Percentiles rank a stretch among this genome's conserved stretches.
Conservation (phyloP, 352 stramenopile species). For the Phytophthora sp. region DNA sequence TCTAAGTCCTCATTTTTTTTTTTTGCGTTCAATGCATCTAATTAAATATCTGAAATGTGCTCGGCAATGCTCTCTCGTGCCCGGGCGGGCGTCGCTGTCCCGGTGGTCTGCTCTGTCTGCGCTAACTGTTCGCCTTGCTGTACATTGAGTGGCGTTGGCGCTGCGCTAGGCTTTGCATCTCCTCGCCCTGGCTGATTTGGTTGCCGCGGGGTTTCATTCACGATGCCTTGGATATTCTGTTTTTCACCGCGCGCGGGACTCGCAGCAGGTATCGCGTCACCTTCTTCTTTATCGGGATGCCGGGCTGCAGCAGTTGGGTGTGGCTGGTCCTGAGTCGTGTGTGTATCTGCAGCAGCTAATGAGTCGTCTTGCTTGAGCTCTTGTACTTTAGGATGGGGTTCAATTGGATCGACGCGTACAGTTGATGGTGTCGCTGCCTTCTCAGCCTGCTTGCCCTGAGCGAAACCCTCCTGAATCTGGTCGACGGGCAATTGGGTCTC, state of each 20-base stretch:
- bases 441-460: not conserved
- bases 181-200: not conserved
- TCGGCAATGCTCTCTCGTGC: not conserved
- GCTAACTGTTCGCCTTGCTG: not conserved
- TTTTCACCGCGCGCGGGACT: conserved; percentile 9
- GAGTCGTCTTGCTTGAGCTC: not conserved
- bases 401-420: not conserved
- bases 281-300: conserved; percentile 8
- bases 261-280: conserved; percentile 2
- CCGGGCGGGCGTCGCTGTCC: not conserved
- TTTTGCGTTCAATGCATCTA: conserved; percentile 17
- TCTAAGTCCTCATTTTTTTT: conserved; percentile 1
- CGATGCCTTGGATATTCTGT: not conserved
- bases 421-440: not conserved
- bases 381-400: not conserved
- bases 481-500: too few relatives aligned
- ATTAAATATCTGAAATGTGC: conserved; percentile 36
- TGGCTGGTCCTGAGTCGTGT: not conserved
- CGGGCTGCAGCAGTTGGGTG: conserved; percentile 18
- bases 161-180: too few relatives aligned
- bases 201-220: not conserved
- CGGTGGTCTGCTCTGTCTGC: not conserved
- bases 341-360: not conserved
- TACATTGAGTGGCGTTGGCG: not conserved
- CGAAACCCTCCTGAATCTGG: not conserved